Evolutionary conservation across 2,329 filamentous ascomycete species (phyloP).

Genomic region (Diplodia corticola): DNA sequence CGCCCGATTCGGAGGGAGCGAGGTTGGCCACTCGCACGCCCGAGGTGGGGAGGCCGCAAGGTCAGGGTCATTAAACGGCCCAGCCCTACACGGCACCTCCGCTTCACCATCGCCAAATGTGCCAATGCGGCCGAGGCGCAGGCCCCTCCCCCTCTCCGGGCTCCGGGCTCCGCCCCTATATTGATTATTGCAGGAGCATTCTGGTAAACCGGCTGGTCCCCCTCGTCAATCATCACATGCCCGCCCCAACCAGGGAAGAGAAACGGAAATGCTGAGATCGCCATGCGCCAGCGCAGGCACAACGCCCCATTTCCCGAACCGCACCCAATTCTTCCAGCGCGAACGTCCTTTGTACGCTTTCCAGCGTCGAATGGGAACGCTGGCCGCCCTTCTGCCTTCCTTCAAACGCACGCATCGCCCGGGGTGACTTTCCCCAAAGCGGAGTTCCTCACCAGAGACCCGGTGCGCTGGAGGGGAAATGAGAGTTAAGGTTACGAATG

Average conservation of each 20-base stretch:
- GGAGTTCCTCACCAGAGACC: neutral
- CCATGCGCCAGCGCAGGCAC: neutral
- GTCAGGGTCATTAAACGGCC: neutral
- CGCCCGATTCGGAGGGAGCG: neutral
- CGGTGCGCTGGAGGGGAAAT: neutral
- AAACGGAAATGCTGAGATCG: no score
- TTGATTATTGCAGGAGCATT: constrained; percentile 12
- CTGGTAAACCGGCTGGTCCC: neutral
- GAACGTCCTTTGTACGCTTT: neutral
- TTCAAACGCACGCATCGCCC: neutral
- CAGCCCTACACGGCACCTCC: constrained; percentile 9
- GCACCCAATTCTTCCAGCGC: neutral
- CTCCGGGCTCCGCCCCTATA: neutral
- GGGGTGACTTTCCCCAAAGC: neutral
- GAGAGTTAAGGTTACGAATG: neutral
- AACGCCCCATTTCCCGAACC: neutral
- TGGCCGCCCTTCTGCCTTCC: neutral
- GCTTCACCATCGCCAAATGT: neutral
- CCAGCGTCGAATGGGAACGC: neutral
- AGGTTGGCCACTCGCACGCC: neutral
- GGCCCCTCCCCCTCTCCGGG: neutral
- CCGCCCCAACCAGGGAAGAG: neutral
- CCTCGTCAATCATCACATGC: neutral
- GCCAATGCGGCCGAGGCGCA: neutral
- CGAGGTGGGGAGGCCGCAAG: neutral